Conservation (phyloP, 148 eudicot genomes). For the Chenopodium suecicum region DNA sequence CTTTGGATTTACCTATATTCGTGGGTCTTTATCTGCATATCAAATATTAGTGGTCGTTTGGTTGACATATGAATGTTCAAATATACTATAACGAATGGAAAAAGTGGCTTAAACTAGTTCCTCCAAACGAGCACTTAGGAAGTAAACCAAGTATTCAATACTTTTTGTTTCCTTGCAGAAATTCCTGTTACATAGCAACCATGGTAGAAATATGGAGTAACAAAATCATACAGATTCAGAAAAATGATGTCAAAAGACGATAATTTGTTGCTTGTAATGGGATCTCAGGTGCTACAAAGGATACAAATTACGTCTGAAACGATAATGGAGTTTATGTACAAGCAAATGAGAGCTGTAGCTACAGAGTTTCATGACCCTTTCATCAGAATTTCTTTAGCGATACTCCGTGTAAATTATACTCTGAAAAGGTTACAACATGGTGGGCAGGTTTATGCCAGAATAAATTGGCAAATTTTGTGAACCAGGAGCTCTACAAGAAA, state of each 20-base stretch:
- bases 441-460: conserved; percentile 20
- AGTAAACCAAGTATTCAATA: too few species aligned
- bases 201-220: background rate
- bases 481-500: conserved; percentile 23
- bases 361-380: background rate
- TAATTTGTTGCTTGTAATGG: background rate
- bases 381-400: conserved; percentile 3
- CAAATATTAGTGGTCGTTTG: background rate
- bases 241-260: background rate
- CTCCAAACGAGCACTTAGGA: too few species aligned
- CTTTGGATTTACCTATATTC: background rate
- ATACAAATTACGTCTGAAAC: background rate
- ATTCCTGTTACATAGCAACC: background rate
- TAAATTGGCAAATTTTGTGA: conserved; percentile 8
- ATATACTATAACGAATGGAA: too few species aligned
- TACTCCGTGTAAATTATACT: background rate
- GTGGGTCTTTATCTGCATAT: too few species aligned
- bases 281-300: background rate
- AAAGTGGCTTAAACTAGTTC: too few species aligned
- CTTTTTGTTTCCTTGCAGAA: background rate
- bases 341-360: conserved; percentile 12
- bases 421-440: conserved; percentile 9
- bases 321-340: conserved; percentile 23
- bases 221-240: background rate
- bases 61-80: background rate